Evolutionary conservation across 2,329 filamentous ascomycete genomes (phyloP).

Genomic region (Davidsoniella neocaledoniae): DNA sequence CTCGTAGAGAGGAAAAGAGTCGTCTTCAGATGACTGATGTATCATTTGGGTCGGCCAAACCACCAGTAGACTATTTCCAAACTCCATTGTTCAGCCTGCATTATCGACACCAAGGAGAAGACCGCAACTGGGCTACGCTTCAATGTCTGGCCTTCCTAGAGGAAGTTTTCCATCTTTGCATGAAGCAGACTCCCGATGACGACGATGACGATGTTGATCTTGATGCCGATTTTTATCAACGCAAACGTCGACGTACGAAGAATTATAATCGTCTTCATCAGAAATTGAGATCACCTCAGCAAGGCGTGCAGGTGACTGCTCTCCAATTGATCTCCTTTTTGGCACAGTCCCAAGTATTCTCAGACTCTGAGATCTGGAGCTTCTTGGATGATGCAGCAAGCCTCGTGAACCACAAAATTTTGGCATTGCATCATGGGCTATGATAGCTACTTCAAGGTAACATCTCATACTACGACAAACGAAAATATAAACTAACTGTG

Average conservation of each 20-base stretch:
- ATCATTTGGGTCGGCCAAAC: slow-evolving; percentile 32
- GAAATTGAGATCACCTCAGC: slow-evolving; percentile 29
- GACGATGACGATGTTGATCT: slow-evolving; percentile 6
- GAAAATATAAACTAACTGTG: slow-evolving; percentile 14
- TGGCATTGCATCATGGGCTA: slow-evolving; percentile 58
- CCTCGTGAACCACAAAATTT: slow-evolving; percentile 51
- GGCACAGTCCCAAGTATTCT: slow-evolving; percentile 28
- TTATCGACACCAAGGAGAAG: slow-evolving; percentile 34
- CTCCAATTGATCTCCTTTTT: slow-evolving; percentile 43
- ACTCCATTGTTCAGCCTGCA: slow-evolving; percentile 36
- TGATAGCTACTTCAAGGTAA: slow-evolving; percentile 67
- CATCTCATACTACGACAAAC: neutral
- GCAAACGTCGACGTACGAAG: slow-evolving; percentile 33
- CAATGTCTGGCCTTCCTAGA: slow-evolving; percentile 44
- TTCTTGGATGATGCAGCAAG: slow-evolving; percentile 40
- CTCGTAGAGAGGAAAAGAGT: slow-evolving; percentile 49
- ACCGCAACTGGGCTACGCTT: slow-evolving; percentile 43
- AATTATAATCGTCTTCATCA: slow-evolving; percentile 30
- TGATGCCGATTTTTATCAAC: slow-evolving; percentile 28
- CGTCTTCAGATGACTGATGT: slow-evolving; percentile 67
- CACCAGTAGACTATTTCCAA: slow-evolving; percentile 28
- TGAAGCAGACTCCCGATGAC: neutral
- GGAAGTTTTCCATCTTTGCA: slow-evolving; percentile 18
- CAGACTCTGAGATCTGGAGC: slow-evolving; percentile 34
- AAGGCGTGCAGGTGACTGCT: slow-evolving; percentile 30